phyloP scores from a whole-genome alignment of 768 basidiomycete species.

The Cyclocybe cylindracea region DNA sequence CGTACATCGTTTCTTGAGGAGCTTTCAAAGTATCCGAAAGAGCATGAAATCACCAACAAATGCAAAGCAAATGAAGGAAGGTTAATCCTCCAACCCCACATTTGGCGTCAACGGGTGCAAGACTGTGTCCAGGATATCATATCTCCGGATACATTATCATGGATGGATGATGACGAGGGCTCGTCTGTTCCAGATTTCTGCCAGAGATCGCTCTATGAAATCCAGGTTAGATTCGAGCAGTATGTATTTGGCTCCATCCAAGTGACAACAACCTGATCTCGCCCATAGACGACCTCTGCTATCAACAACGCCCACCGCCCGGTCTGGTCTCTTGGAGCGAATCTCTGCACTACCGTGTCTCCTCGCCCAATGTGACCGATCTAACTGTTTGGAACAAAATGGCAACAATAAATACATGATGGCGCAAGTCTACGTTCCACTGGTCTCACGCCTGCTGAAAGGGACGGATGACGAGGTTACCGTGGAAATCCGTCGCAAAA shows the following conservation, averaged over 20 bases:
- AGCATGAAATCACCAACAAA: neutral
- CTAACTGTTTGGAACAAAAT: constrained; percentile 26
- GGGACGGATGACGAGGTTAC: constrained; percentile 50
- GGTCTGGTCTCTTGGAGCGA: constrained; percentile 29
- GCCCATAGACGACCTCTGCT: constrained; percentile 36
- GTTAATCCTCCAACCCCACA: constrained; percentile 12
- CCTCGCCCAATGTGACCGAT: constrained; percentile 34
- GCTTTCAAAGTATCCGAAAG: neutral
- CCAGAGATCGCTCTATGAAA: constrained; percentile 43
- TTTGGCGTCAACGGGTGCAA: constrained; percentile 37
- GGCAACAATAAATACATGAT: constrained; percentile 24
- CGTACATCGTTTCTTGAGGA: constrained; percentile 15
- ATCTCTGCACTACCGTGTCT: constrained; percentile 37
- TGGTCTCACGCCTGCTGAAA: constrained; percentile 43
- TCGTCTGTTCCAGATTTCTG: constrained; percentile 43
- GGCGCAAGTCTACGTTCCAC: constrained; percentile 33
- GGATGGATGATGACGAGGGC: constrained; percentile 57
- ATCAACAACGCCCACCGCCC: constrained; percentile 28
- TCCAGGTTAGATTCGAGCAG: constrained; percentile 47
- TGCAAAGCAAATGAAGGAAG: constrained; percentile 7
- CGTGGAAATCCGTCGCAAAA: constrained; percentile 42
- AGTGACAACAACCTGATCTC: neutral
- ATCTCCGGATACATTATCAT: constrained; percentile 44
- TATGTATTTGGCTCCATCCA: constrained; percentile 13
- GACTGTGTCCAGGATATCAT: constrained; percentile 39